A percentile compares a stretch with the other conserved stretches of the same genome.
phyloP scores from a whole-genome alignment of 805 yeast species.

The Spathaspora passalidarum region DNA sequence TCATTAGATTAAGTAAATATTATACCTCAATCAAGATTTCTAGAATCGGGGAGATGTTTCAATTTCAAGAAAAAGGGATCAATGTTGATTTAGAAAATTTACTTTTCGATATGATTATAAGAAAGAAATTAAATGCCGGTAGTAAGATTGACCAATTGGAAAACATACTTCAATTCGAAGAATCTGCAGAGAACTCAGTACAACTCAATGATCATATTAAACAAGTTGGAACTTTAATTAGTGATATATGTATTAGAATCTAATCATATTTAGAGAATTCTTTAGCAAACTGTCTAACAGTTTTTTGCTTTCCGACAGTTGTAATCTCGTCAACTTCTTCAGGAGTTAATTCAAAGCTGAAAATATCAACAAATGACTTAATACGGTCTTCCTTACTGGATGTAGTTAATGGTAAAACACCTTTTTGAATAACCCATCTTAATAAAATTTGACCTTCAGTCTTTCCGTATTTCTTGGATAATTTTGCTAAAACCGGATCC shows the following conservation, averaged over 20 bases:
- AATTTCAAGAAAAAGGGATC: slow-evolving; percentile 6
- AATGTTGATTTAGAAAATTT: slow-evolving; percentile 22
- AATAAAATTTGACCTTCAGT: slow-evolving; percentile 41
- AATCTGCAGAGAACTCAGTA: slow-evolving; percentile 8
- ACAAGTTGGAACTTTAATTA: slow-evolving; percentile 24
- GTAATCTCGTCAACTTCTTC: slow-evolving; percentile 41
- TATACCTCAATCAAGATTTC: slow-evolving; percentile 23
- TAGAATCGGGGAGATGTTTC: slow-evolving; percentile 19
- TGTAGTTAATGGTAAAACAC: slow-evolving; percentile 46
- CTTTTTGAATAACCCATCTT: slow-evolving; percentile 42
- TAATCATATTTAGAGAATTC: slow-evolving; percentile 16
- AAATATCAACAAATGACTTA: slow-evolving; percentile 30
- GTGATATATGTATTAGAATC: slow-evolving; percentile 13
- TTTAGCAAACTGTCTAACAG: slow-evolving; percentile 23
- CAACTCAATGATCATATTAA: slow-evolving; percentile 23
- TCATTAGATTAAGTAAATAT: slow-evolving; percentile 26
- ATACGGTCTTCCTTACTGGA: slow-evolving; percentile 40
- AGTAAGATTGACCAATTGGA: slow-evolving; percentile 33
- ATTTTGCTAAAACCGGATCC: slow-evolving; percentile 24
- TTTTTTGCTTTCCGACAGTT: slow-evolving; percentile 18
- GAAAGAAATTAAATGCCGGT: slow-evolving; percentile 26
- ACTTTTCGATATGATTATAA: slow-evolving; percentile 32
- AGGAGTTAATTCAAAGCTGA: slow-evolving; percentile 40
- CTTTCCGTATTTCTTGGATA: slow-evolving; percentile 36
- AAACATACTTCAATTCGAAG: slow-evolving; percentile 19